These are phyloP conservation scores for Penicillium salamii DNA, from an alignment of 495 filamentous ascomycete genomes.

Conservation along the genomic window DNA sequence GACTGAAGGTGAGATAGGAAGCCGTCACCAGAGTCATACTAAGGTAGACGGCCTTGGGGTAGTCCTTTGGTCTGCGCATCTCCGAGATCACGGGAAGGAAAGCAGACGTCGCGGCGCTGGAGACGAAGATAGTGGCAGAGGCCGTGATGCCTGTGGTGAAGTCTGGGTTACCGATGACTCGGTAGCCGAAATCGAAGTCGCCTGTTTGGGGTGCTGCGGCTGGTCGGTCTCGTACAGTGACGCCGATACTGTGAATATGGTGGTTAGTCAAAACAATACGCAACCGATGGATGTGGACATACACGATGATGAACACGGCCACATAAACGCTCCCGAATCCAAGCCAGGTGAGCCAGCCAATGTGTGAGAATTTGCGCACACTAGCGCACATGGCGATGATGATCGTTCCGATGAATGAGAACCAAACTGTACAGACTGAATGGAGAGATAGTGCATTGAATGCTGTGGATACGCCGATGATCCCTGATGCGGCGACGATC, in stretches of 20 bases:
- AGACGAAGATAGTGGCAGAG: slow-evolving; percentile 40
- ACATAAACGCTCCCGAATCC: slow-evolving; percentile 44
- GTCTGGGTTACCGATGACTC: slow-evolving; percentile 25
- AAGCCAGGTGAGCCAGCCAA: slow-evolving; percentile 46
- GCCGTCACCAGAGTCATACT: slow-evolving; percentile 60
- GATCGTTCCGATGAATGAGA: slow-evolving; percentile 49
- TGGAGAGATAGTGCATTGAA: slow-evolving; percentile 50
- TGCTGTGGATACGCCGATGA: slow-evolving; percentile 48
- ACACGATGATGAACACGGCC: slow-evolving; percentile 50
- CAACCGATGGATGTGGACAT: slow-evolving; percentile 7
- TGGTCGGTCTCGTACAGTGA: slow-evolving; percentile 39
- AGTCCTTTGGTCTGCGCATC: slow-evolving; percentile 66
- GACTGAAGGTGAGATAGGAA: slow-evolving; percentile 54
- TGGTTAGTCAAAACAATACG: too few relatives aligned
- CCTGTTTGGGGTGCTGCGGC: slow-evolving; percentile 34
- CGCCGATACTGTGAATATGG: slow-evolving; percentile 29
- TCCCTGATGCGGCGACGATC: slow-evolving; percentile 46
- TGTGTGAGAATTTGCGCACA: slow-evolving; percentile 39
- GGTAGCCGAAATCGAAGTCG: slow-evolving; percentile 47
- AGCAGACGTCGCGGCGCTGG: slow-evolving; percentile 58
- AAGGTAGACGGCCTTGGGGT: slow-evolving; percentile 60
- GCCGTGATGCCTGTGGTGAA: slow-evolving; percentile 41
- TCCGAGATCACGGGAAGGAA: slow-evolving; percentile 75
- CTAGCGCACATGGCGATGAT: slow-evolving; percentile 56
- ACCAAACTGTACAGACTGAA: slow-evolving; percentile 47